Evolutionary conservation across 2,329 filamentous ascomycete genomes (phyloP).

Genomic region (Scedosporium boydii): DNA sequence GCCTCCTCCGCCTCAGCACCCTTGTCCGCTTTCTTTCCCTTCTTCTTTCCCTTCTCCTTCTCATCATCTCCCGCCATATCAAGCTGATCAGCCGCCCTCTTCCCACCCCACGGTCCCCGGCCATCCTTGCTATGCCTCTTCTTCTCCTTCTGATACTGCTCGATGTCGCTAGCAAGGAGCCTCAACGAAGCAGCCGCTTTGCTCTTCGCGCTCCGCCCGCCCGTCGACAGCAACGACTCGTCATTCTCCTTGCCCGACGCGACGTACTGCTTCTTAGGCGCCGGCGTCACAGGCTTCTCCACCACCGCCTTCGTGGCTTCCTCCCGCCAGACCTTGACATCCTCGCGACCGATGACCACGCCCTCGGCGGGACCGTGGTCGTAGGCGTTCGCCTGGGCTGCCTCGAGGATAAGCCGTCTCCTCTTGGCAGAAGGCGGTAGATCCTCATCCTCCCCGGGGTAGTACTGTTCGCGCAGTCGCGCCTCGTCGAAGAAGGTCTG

Average conservation of each 20-base stretch:
- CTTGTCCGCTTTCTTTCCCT: slow-evolving; percentile 25
- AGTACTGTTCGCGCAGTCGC: slow-evolving; percentile 56
- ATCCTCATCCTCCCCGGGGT: slow-evolving; percentile 48
- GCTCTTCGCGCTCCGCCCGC: slow-evolving; percentile 79
- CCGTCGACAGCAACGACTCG: slow-evolving; percentile 47
- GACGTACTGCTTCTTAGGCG: slow-evolving; percentile 29
- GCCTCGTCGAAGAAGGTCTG: slow-evolving; percentile 69
- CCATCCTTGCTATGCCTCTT: slow-evolving; percentile 54
- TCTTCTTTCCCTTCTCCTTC: slow-evolving; percentile 16
- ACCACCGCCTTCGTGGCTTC: not conserved
- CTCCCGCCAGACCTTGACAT: slow-evolving; percentile 14
- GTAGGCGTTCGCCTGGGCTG: slow-evolving; percentile 41
- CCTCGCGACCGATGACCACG: slow-evolving; percentile 31
- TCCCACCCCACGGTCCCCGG: slow-evolving; percentile 49
- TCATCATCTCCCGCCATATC: slow-evolving; percentile 29
- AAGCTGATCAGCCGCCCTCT: slow-evolving; percentile 48
- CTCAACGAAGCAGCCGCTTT: slow-evolving; percentile 72
- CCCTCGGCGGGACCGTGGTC: slow-evolving; percentile 36
- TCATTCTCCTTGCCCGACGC: slow-evolving; percentile 72
- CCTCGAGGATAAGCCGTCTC: slow-evolving; percentile 40
- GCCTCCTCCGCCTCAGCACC: slow-evolving; percentile 31
- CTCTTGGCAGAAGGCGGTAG: slow-evolving; percentile 31
- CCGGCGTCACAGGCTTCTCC: slow-evolving; percentile 1
- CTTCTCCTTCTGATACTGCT: slow-evolving; percentile 85
- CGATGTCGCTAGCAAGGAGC: slow-evolving; percentile 72